Evolutionary conservation across 805 yeast genomes (phyloP), one percentile per base, ranked within the genome.

Genomic region (Deakozyma indianensis): DNA sequence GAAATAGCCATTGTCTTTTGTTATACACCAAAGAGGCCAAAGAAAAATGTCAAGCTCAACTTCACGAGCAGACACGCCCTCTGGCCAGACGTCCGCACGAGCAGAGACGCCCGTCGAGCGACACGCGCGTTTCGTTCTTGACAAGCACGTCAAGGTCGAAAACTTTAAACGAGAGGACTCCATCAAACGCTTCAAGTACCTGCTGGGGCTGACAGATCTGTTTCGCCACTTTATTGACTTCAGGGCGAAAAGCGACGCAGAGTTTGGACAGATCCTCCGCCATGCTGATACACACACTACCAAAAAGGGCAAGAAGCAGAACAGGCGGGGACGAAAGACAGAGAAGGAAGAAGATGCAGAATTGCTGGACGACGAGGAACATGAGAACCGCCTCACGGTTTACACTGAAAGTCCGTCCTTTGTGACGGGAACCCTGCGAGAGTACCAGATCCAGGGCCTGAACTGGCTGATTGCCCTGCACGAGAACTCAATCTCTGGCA

Each of bases 291-390:
- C 23, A 28, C 53, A 51, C 14, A 48, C 54, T 43, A 50, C 50
- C 21, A 41, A 43, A 14, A 43, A 52, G 44, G 47, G 43, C 50
- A 32, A 50, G 45, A 51, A 45, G 35, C 42, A 27, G 50, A 44
- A 47, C 43, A 47, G 63, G 21, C 77, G 83, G 44, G 73, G 82
- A 42, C 69, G 94, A 50, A 88, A 84, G 56, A 77, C 90, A 0
- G 97, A 92, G 63, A 82, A 85, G 62, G 96, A 90, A 61, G 98
- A 90, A 63, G 97, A 90, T 61, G 94, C 86, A 2, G 96, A 90
- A 61, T 70, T 90, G 47, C 95, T 86, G 61, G 80, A 83, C 59
- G 96, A 87, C 59, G 96, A 87, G 60, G 95, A 85, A 58, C 90
- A 84, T 1, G 44, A 14, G 53, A 50, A 22, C 45, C 75, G 69